These are phyloP conservation scores for Stereocaulon alpinum DNA, from an alignment of 495 filamentous ascomycete species.

Conservation along the genomic window DNA sequence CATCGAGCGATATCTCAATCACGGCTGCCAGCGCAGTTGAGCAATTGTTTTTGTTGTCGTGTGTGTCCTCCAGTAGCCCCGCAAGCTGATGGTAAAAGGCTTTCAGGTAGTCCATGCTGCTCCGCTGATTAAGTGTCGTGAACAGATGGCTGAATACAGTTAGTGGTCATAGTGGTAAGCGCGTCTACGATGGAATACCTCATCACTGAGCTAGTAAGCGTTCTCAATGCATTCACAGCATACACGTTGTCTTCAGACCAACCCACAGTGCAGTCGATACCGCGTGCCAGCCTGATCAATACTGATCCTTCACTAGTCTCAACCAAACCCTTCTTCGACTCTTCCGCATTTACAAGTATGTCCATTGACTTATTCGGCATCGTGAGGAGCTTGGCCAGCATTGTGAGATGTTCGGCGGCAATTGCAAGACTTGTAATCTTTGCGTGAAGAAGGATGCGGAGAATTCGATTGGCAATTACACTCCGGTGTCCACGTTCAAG, in stretches of 20 bases:
- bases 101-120: slow-evolving; percentile 9
- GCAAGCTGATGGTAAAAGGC: slow-evolving; percentile 5
- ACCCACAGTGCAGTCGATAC: background rate
- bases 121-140: slow-evolving; percentile 7
- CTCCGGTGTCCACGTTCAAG: slow-evolving; percentile 7
- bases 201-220: slow-evolving; percentile 6
- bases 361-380: slow-evolving; percentile 10
- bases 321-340: background rate
- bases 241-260: slow-evolving; percentile 1
- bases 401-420: slow-evolving; percentile 7
- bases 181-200: background rate
- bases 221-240: background rate
- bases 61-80: background rate
- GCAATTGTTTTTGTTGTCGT: slow-evolving; percentile 1
- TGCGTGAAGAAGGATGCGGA: slow-evolving; percentile 9
- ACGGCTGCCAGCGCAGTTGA: background rate
- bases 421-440: background rate
- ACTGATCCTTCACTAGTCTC: background rate
- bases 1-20: background rate
- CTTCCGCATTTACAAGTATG: background rate
- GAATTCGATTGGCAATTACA: slow-evolving; percentile 11
- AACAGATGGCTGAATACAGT: slow-evolving; percentile 10
- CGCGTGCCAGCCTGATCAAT: slow-evolving; percentile 4
- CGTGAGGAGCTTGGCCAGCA: slow-evolving; percentile 10
- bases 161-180: background rate